Evolutionary conservation across 1,284 basidiomycete species (phyloP), one percentile per base, ranked within the genome.

Genomic region (Austroboletus niveus): DNA sequence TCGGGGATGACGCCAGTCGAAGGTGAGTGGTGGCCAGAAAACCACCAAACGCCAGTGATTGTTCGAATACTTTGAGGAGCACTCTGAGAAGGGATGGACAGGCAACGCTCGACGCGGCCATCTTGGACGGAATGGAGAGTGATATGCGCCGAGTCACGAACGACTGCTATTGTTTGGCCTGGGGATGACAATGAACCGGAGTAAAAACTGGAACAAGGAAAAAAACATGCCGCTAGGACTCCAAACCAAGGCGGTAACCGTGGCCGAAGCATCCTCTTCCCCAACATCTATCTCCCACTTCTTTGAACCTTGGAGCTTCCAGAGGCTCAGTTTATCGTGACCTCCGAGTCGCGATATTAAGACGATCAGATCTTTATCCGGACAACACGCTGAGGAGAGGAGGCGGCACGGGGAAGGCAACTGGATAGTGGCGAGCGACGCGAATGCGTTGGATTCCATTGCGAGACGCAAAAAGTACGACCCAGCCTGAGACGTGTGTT

Each of bases 311-410:
- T 87, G 83, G 66, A 85, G 79, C 58, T 88, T 90, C 87, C 87
- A 91, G 31, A 92, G 73, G 57, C 82, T 82, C 60, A 92, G 69
- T 54, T 80, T 78, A 60, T 89, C 86, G 54, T 79, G 77, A 35
- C 80, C 80, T 29, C 82, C 85, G 17, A 84, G 69, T 34, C 81
- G 78, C 52, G 82, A 82, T 42, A 90, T 72, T 9, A 91, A 71
- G 17, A 85, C 72, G 10, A 90, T 71, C 30, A 92, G 73, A 68
- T 92, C 89, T 68, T 92, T 92, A 71, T 91, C 89, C 15, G 89
- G 89, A 66, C 89, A 90, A 62, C 89, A 92, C 48, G 89, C 81
- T 17, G 82, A 77, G 10, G 70, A 52, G 22, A 88, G 68, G 24
- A 91, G 61, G 40, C 83, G 80, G 47, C 78, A 80, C 36, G 78